Percentiles rank a stretch among this genome's conserved stretches.
phyloP scores from a whole-genome alignment of 805 yeast genomes.

The Teunomyces pallodes region DNA sequence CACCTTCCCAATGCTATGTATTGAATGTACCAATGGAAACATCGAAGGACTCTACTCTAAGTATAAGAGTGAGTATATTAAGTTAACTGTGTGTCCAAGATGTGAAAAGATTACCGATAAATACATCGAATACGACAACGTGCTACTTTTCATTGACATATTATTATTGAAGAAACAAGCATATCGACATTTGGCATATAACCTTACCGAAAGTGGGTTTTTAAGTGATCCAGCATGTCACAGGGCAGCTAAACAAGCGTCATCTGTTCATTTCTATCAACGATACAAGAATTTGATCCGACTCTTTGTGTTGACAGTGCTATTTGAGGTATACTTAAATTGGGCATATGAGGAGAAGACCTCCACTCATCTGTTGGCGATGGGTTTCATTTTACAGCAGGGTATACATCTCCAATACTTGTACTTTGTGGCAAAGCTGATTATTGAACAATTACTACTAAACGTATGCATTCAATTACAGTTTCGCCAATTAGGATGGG shows the following conservation, averaged over 20 bases:
- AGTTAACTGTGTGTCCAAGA: constrained; percentile 68
- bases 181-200: constrained; percentile 81
- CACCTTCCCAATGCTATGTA: constrained; percentile 66
- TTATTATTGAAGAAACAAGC: constrained; percentile 84
- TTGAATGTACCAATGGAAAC: constrained; percentile 70
- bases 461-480: constrained; percentile 32
- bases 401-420: constrained; percentile 50
- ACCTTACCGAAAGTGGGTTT: constrained; percentile 43
- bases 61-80: constrained; percentile 76
- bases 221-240: constrained; percentile 3
- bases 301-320: constrained; percentile 57
- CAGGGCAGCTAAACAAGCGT: neutral
- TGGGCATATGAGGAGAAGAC: constrained; percentile 90
- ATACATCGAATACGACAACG: constrained; percentile 87
- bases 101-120: constrained; percentile 82
- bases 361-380: constrained; percentile 24
- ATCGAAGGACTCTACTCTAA: constrained; percentile 64
- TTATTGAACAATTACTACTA: constrained; percentile 44
- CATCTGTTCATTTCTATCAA: constrained; percentile 4
- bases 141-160: constrained; percentile 78
- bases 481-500: constrained; percentile 21
- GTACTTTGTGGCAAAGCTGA: constrained; percentile 52
- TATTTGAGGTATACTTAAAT: constrained; percentile 84
- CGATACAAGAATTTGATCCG: constrained; percentile 32
- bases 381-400: constrained; percentile 26